phyloP scores from a whole-genome alignment of 345 rosid genomes.

The Lumnitzera littorea region DNA sequence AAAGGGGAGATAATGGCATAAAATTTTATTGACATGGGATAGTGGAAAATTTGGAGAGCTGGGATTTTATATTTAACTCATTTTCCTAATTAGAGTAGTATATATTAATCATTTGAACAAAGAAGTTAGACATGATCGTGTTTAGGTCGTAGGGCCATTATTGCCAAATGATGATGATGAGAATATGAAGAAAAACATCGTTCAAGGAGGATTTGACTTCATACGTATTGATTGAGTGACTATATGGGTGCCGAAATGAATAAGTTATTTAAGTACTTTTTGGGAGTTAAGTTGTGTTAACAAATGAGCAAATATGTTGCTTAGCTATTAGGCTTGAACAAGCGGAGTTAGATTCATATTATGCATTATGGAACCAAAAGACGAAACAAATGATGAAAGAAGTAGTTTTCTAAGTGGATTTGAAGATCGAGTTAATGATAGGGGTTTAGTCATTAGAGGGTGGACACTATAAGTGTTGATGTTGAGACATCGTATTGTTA shows the following conservation, averaged over 20 bases:
- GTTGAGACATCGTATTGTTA: slow-evolving; percentile 9
- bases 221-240: too few species aligned
- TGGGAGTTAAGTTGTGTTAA: too few species aligned
- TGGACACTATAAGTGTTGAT: slow-evolving; percentile 18
- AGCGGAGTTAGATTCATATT: slow-evolving; percentile 5
- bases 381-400: not conserved
- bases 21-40: not conserved
- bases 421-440: slow-evolving; percentile 10
- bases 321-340: too few species aligned
- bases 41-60: not conserved
- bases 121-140: not conserved
- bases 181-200: too few species aligned
- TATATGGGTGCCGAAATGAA: too few species aligned
- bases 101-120: not conserved
- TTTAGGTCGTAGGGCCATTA: not conserved
- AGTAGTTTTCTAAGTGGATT: not conserved
- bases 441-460: slow-evolving; percentile 10
- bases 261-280: too few species aligned
- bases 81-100: not conserved
- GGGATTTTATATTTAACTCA: not conserved
- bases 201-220: too few species aligned
- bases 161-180: not conserved
- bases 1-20: not conserved
- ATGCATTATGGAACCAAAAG: not conserved
- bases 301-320: too few species aligned